Conservation (phyloP, 352 stramenopile species). For the Thraustochytrium striatum region DNA sequence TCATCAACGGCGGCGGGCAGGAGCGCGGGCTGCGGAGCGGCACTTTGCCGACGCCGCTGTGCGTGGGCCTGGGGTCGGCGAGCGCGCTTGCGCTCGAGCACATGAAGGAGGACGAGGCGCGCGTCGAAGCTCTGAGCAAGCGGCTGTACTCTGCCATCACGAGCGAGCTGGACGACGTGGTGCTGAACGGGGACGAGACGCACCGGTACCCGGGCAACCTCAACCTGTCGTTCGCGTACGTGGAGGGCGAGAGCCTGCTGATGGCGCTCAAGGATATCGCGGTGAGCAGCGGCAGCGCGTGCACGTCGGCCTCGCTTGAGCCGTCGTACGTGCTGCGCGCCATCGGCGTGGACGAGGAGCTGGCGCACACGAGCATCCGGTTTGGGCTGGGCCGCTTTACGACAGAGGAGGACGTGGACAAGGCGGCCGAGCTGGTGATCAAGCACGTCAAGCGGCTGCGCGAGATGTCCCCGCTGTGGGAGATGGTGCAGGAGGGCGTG, state of each 20-base stretch:
- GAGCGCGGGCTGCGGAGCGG: constrained; percentile 92
- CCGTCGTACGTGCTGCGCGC: constrained; percentile 97
- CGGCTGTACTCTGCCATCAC: constrained; percentile 85
- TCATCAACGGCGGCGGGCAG: constrained; percentile 96
- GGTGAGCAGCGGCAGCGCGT: constrained; percentile 92
- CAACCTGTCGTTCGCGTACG: constrained; percentile 98
- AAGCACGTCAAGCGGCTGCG: constrained; percentile 89
- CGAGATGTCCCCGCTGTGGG: constrained; percentile 98
- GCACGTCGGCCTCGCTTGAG: constrained; percentile 92
- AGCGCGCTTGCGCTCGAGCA: constrained; percentile 85
- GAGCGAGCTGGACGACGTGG: constrained; percentile 82
- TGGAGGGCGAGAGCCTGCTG: constrained; percentile 97
- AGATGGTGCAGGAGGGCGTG: constrained; percentile 99
- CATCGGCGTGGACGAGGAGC: constrained; percentile 96
- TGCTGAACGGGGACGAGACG: constrained; percentile 90
- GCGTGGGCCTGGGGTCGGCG: constrained; percentile 78
- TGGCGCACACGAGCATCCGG: constrained; percentile 96
- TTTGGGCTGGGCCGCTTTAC: constrained; percentile 97
- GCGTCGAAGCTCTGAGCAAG: constrained; percentile 66
- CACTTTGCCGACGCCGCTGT: constrained; percentile 71
- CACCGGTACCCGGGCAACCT: constrained; percentile 90
- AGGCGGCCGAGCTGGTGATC: constrained; percentile 85
- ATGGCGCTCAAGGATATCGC: constrained; percentile 97
- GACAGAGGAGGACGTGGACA: constrained; percentile 94
- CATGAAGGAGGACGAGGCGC: constrained; percentile 90